Conservation (phyloP, 2,329 filamentous ascomycete species). For the Thielaviopsis cerberus region DNA sequence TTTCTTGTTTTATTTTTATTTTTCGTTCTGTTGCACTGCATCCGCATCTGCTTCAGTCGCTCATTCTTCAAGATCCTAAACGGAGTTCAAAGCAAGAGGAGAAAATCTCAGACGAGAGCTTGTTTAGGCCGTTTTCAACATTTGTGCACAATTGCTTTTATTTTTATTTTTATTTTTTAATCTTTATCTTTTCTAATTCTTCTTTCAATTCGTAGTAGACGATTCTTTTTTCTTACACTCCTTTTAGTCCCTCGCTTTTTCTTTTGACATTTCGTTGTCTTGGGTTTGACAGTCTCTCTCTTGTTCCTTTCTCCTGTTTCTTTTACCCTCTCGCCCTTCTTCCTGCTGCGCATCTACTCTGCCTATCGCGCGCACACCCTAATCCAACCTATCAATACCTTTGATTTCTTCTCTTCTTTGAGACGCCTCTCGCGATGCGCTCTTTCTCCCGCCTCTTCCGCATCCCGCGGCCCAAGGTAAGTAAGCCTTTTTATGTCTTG, state of each 20-base stretch:
- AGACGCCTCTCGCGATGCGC: slow-evolving; percentile 7
- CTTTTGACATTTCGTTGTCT: not conserved
- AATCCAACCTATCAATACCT: too few species aligned
- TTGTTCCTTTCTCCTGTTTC: not conserved
- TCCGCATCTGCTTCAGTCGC: too few species aligned
- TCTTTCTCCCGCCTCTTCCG: slow-evolving; percentile 16
- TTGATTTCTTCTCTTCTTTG: not conserved
- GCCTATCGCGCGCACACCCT: not conserved
- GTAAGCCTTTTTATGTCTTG: slow-evolving; percentile 12
- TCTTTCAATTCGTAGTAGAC: not conserved
- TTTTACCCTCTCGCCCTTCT: not conserved
- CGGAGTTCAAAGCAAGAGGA: not conserved
- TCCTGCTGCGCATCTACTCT: not conserved
- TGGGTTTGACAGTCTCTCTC: not conserved
- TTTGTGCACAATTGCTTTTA: not conserved
- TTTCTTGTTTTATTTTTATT: not conserved
- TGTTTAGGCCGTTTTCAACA: not conserved
- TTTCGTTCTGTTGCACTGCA: not conserved
- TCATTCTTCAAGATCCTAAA: not conserved
- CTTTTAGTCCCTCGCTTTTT: not conserved
- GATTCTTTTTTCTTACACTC: not conserved
- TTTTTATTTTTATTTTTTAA: not conserved
- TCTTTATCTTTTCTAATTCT: not conserved
- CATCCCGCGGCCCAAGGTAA: slow-evolving; percentile 24
- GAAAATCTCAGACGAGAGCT: not conserved